These are phyloP conservation scores for Grosmannia huntii DNA, from an alignment of 2,329 filamentous ascomycete species.

Conservation along the genomic window DNA sequence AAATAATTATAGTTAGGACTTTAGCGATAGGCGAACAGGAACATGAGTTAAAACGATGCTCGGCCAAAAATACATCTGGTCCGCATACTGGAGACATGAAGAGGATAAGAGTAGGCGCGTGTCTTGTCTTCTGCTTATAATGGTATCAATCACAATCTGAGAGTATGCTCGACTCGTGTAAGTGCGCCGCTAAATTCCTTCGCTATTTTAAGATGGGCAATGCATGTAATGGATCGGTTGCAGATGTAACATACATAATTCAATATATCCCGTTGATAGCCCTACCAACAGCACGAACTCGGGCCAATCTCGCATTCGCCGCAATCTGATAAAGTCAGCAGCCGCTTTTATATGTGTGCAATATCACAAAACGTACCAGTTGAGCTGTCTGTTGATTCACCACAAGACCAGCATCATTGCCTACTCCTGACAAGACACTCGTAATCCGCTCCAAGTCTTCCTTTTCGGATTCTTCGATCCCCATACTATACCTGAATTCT, in stretches of 20 bases:
- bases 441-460: neutral
- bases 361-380: neutral
- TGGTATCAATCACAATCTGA: too few species aligned
- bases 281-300: neutral
- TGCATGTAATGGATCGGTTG: too few species aligned
- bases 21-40: too few species aligned
- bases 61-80: too few species aligned
- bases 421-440: neutral
- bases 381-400: neutral
- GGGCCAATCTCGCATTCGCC: neutral
- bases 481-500: neutral
- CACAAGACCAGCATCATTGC: neutral
- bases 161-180: too few species aligned
- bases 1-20: too few species aligned
- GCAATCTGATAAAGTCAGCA: neutral
- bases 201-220: too few species aligned
- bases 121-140: too few species aligned
- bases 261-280: neutral
- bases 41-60: too few species aligned
- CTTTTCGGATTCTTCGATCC: neutral
- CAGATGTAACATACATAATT: neutral
- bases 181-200: too few species aligned
- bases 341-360: neutral
- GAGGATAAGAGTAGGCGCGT: too few species aligned
- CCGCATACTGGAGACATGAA: too few species aligned